Base-by-base conservation (phyloP, 768 basidiomycete genomes). In the Trametes cingulata region DNA sequence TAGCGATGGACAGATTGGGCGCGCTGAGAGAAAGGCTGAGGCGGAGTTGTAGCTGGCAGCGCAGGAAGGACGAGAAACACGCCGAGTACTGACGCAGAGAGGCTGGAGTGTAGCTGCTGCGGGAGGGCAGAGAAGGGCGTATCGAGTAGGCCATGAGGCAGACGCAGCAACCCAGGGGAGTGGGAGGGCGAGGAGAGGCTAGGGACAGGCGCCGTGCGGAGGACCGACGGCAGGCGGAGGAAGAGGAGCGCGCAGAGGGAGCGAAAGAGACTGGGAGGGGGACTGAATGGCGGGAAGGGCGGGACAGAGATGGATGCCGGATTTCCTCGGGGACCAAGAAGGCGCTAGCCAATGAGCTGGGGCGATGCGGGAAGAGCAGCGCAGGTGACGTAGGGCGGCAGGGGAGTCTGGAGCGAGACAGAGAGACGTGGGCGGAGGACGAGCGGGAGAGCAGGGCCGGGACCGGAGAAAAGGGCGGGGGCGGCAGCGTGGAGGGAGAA, bases 401-500 rank as follows among this genome's bases (percentile, higher is more conserved):
- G 19, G 22, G 29, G 45, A 22, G 45, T 15, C 24, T 22, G 2
- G 48, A 36, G 35, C 48, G 35, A 36, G 15, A 25, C n/a, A 33
- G 42, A 46, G 48, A 58, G 25, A 35, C 43, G 47, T 19, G 35
- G 19, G 36, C 19, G 25, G 57, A 5, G 48, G 40, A 20, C 49
- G 37, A 39, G 40, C 49, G 60, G 46, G 48, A 45, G 20, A 41
- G 7, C 27, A 12, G 39, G 62, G n/a, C 58, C 49, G 63, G 50
- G 43, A 47, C 39, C 47, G 57, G 52, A 36, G 61, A 45, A 51
- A 43, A 51, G 47, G 19, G 17, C 39, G 46, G 56, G 50, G 39
- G 56, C 27, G 56, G 51, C 24, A 43, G 50, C 20, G 53, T 19
- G 25, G 36, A 24, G 35, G 61, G 19, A 27, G 35, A 17, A 12